Evolutionary conservation across 139 green algal genomes (phyloP).

Genomic region (Microglena sp.): DNA sequence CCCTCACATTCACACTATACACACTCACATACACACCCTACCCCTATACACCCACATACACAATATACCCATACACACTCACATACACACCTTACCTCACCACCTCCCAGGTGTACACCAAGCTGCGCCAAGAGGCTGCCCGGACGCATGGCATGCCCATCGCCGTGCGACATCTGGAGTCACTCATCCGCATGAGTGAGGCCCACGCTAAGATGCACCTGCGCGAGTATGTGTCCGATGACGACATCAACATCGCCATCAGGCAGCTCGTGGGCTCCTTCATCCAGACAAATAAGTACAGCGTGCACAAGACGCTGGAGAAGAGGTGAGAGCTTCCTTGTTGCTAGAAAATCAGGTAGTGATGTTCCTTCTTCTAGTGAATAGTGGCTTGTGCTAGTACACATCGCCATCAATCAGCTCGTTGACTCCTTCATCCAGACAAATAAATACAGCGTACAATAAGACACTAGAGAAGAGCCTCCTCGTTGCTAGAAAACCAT

Average conservation of each 20-base stretch:
- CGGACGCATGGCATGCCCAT: constrained; percentile 89
- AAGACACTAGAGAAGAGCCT: no score
- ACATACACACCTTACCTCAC: no score
- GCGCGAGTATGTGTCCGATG: constrained; percentile 68
- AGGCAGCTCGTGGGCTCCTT: constrained; percentile 91
- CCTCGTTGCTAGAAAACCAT: no score
- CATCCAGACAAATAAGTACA: constrained; percentile 92
- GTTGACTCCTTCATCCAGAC: constrained; percentile 88
- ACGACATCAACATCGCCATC: constrained; percentile 78
- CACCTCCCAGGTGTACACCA: constrained; percentile 40
- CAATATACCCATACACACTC: no score
- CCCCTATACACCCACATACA: no score
- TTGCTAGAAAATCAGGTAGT: no score
- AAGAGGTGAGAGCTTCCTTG: no score
- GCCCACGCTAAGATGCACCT: constrained; percentile 93
- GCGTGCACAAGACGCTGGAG: constrained; percentile 77
- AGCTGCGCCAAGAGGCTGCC: constrained; percentile 32
- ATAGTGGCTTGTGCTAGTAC: no score
- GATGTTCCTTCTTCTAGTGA: no score
- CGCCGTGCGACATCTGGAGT: constrained; percentile 93
- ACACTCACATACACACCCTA: no score
- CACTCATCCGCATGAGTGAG: constrained; percentile 95
- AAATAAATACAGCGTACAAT: constrained; percentile 93
- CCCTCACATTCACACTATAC: no score
- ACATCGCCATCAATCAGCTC: constrained; percentile 83